Evolutionary conservation across 1,284 basidiomycete genomes (phyloP).

Genomic region (Irpex sp.): DNA sequence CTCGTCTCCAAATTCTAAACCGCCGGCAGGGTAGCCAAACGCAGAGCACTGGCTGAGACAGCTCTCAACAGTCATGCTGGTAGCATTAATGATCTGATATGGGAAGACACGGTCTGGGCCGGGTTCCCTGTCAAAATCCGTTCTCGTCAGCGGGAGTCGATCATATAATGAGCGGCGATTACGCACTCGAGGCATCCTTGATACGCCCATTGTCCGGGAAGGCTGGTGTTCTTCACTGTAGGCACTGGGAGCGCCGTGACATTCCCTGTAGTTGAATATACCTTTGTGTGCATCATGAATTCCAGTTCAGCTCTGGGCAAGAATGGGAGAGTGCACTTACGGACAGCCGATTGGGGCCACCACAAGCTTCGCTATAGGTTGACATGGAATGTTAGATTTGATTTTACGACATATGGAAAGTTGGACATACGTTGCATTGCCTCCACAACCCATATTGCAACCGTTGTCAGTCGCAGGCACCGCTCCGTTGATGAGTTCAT

Average conservation of each 20-base stretch:
- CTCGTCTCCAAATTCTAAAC: slow-evolving; percentile 56
- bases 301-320: slow-evolving; percentile 3
- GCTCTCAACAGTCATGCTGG: slow-evolving; percentile 57
- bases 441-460: slow-evolving; percentile 68
- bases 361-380: slow-evolving; percentile 56
- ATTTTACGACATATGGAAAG: background rate
- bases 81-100: slow-evolving; percentile 53
- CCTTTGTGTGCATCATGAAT: slow-evolving; percentile 13
- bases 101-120: slow-evolving; percentile 46
- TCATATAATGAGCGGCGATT: background rate
- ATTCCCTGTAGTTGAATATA: slow-evolving; percentile 53
- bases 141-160: background rate
- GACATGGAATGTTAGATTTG: slow-evolving; percentile 1
- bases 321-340: slow-evolving; percentile 22
- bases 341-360: slow-evolving; percentile 66
- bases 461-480: slow-evolving; percentile 41
- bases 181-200: slow-evolving; percentile 60
- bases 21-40: slow-evolving; percentile 65
- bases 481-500: slow-evolving; percentile 56
- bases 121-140: slow-evolving; percentile 28
- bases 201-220: slow-evolving; percentile 63
- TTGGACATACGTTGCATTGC: slow-evolving; percentile 51
- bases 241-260: slow-evolving; percentile 60
- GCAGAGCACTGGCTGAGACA: slow-evolving; percentile 62
- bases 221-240: slow-evolving; percentile 43